phyloP scores from a whole-genome alignment of 257 asterid species.

The Knoxia roxburghii region DNA sequence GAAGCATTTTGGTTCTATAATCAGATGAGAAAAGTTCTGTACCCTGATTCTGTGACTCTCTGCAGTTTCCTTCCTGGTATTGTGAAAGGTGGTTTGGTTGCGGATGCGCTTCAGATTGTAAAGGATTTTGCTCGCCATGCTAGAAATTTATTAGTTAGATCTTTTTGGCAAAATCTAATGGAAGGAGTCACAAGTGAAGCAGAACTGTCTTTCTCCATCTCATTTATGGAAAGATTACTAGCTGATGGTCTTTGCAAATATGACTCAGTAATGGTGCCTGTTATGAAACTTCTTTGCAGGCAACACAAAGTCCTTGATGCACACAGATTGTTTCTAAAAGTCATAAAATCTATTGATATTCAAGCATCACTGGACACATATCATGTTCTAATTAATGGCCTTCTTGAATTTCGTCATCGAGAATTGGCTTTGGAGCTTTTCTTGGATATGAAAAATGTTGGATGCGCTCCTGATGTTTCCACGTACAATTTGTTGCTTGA shows the following conservation, averaged over 20 bases:
- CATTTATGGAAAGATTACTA: slow-evolving; percentile 54
- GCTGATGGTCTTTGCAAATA: slow-evolving; percentile 57
- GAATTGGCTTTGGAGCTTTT: slow-evolving; percentile 65
- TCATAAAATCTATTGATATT: slow-evolving; percentile 42
- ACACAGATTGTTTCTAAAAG: slow-evolving; percentile 43
- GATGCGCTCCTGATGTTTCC: slow-evolving; percentile 56
- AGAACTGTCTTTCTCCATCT: slow-evolving; percentile 41
- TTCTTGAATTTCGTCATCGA: slow-evolving; percentile 57
- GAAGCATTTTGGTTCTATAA: slow-evolving; percentile 88
- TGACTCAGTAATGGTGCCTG: slow-evolving; percentile 60
- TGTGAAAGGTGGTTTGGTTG: slow-evolving; percentile 63
- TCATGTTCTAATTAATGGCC: slow-evolving; percentile 61
- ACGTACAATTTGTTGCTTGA: slow-evolving; percentile 79
- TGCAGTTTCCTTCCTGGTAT: slow-evolving; percentile 69
- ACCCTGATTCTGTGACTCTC: slow-evolving; percentile 67
- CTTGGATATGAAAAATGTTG: slow-evolving; percentile 61
- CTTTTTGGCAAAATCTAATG: slow-evolving; percentile 71
- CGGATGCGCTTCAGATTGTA: slow-evolving; percentile 57
- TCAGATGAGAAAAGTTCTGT: slow-evolving; percentile 72
- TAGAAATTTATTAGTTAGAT: slow-evolving; percentile 24
- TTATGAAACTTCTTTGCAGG: slow-evolving; percentile 53
- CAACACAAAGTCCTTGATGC: slow-evolving; percentile 75
- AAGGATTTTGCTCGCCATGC: slow-evolving; percentile 35
- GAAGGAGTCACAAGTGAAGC: slow-evolving; percentile 62
- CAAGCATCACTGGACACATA: slow-evolving; percentile 49